phyloP scores from a whole-genome alignment of 192 early-diverging fungal genomes.

The Coemansia erecta region DNA sequence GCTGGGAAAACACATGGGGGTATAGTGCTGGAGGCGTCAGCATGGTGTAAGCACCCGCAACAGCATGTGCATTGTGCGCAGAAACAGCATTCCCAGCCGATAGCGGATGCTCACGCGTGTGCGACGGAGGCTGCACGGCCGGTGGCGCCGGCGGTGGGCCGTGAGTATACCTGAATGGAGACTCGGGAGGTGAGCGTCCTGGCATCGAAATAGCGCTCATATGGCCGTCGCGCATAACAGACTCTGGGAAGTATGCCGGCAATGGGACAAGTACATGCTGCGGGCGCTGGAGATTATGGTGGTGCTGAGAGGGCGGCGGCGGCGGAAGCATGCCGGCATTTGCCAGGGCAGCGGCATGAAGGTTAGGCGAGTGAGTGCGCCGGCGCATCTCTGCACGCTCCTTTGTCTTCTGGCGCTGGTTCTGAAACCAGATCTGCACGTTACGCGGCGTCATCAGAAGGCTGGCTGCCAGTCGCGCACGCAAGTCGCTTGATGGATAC shows the following conservation, averaged over 20 bases:
- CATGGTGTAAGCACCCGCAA: slow-evolving; percentile 22
- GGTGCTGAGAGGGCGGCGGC: slow-evolving; percentile 8
- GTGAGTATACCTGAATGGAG: slow-evolving; percentile 45
- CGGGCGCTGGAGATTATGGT: neutral
- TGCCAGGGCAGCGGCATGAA: slow-evolving; percentile 10
- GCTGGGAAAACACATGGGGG: slow-evolving; percentile 33
- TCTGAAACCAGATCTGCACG: slow-evolving; percentile 94
- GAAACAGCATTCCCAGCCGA: slow-evolving; percentile 1
- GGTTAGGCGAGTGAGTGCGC: slow-evolving; percentile 47
- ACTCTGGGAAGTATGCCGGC: slow-evolving; percentile 6
- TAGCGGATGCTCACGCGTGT: slow-evolving; percentile 16
- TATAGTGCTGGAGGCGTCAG: slow-evolving; percentile 45
- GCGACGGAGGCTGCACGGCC: slow-evolving; percentile 24
- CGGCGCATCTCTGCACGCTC: slow-evolving; percentile 55
- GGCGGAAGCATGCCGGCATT: slow-evolving; percentile 6
- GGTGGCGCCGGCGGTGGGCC: slow-evolving; percentile 43
- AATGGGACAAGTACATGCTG: slow-evolving; percentile 1
- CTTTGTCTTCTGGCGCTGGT: slow-evolving; percentile 75
- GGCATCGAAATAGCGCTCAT: slow-evolving; percentile 21
- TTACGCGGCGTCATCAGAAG: slow-evolving; percentile 79
- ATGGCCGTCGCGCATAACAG: slow-evolving; percentile 11
- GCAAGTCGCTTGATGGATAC: slow-evolving; percentile 72
- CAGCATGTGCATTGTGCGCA: slow-evolving; percentile 20
- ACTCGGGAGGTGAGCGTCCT: slow-evolving; percentile 40
- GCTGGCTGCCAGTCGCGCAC: slow-evolving; percentile 65